Evolutionary conservation across 805 yeast species (phyloP).

Genomic region (Candida maltosa): DNA sequence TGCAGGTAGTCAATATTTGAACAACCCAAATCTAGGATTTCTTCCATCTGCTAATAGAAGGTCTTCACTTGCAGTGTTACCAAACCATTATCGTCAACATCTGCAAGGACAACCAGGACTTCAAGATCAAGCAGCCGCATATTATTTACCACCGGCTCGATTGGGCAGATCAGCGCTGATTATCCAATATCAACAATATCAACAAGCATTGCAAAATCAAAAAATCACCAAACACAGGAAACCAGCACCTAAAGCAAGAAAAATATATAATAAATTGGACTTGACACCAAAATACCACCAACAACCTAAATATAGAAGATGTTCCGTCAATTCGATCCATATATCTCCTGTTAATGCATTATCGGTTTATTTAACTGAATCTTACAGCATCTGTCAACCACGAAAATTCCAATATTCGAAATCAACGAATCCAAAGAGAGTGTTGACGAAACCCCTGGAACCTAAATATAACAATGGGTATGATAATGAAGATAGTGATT

Average conservation of each 20-base stretch:
- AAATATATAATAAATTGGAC: constrained; percentile 44
- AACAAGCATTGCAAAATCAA: constrained; percentile 23
- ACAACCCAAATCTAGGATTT: constrained; percentile 1
- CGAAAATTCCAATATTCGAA: constrained; percentile 71
- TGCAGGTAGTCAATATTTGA: not conserved
- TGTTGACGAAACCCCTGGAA: constrained; percentile 87
- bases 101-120: not conserved
- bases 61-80: constrained; percentile 22
- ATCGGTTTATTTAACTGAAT: constrained; percentile 71
- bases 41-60: constrained; percentile 13
- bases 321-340: constrained; percentile 58
- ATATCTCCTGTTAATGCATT: constrained; percentile 81
- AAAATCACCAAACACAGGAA: constrained; percentile 16
- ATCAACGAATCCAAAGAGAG: constrained; percentile 85
- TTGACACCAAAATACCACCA: constrained; percentile 57
- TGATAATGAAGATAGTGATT: constrained; percentile 88
- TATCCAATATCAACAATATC: constrained; percentile 32
- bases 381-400: constrained; percentile 84
- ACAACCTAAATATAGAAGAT: constrained; percentile 70
- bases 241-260: constrained; percentile 48
- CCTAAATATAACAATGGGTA: constrained; percentile 76
- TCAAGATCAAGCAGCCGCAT: constrained; percentile 9
- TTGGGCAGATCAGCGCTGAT: constrained; percentile 27
- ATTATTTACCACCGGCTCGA: constrained; percentile 12
- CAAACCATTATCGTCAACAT: constrained; percentile 10